Evolutionary conservation across 805 yeast species (phyloP), one percentile per base, ranked within the genome.

Genomic region (Schwanniomyces polymorphus): DNA sequence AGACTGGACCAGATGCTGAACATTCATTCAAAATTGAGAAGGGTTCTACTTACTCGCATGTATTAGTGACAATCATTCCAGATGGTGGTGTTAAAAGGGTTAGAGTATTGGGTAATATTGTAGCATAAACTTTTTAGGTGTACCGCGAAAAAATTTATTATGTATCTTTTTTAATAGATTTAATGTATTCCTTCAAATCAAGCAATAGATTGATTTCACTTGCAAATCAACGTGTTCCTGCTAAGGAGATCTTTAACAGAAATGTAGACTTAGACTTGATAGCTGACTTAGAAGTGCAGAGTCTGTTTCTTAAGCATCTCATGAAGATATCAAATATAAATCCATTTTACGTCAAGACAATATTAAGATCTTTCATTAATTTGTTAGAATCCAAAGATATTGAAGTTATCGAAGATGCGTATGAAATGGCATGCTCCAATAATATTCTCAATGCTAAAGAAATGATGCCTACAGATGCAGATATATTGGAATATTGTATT

Each of bases 61-160:
- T 91, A 27, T 82, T 84, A 58, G 65, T 92, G 55, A 82, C 88
- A 8, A 86, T 92, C 65, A 86, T 91, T 54, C 99, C 99, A 18
- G 99, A 92, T 63, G 99, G 99, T 42, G 99, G 99, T 50, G 89
- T 91, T 46, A 92, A 92, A 75, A 81, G 99, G 64, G 70, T 92
- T 33, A 80, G 96, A 54, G 94, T 91, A 25, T 80, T 81, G 58
- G 98, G 97, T 37, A 73, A 72, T 27, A 63, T 69, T 43, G 66
- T 39, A 16, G 29, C 47, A 21, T 23, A 37, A 21, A 23, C 11
- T 37, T 18, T 26, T 18, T 37, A 37, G 39, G 16, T 21, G 21
- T 37, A n/a, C 14, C 35, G 35, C 35, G 35, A 31, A 29, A 29
- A 31, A 14, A 31, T 14, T 31, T 31, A 31, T 31, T 14, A 14